Base-by-base conservation (phyloP, 768 basidiomycete genomes). In the Auriscalpium orientale region DNA sequence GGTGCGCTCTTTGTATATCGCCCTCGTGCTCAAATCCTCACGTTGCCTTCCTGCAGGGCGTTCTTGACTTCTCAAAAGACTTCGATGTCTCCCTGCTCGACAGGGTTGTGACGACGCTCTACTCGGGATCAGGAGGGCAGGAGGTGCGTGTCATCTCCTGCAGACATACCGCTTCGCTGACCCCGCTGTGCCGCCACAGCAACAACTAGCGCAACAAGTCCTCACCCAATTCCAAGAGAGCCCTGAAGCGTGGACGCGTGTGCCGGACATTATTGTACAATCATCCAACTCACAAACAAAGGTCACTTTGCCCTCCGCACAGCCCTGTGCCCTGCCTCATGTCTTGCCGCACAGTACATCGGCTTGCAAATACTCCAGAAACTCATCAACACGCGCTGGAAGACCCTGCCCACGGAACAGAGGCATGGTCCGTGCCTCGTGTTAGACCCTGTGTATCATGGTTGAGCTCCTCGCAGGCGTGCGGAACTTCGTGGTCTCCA, bases 361-460 rank as follows among this genome's bases (percentile, higher is more conserved):
- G 95, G 91, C 45, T 77, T 98, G 53, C 95, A 98, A 73, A 95
- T 99, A 67, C 77, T 99, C 36, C 95, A 98, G 73, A 98, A 89
- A 73, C 78, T 99, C 58, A 92, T 99, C 70, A 83, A 78, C 57
- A 97, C 93, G 46, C 80, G 93, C 62, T 99, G 97, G 97, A 95
- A 93, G 74, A 89, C 93, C 37, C 74, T 99, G 49, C 95, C 97
- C 18, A 88, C 91, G 53, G 91, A 89, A 18, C 95, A 99, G 68
- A 80, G 94, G 62, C 88, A 89, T 79, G 94, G 94, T 87, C 57
- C 54, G 67, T 57, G 46, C 18, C 9, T 38, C 49, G 53, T 36
- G 36, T 49, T 13, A 33, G 45, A 37, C 33, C 13, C 4, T 55
- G 38, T 11, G 21, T 45, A 44, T 9, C 45, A 50, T 51, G 62